These are phyloP conservation scores for Saccharomycopsis javanensis DNA, from an alignment of 805 yeast species.

Conservation along the genomic window DNA sequence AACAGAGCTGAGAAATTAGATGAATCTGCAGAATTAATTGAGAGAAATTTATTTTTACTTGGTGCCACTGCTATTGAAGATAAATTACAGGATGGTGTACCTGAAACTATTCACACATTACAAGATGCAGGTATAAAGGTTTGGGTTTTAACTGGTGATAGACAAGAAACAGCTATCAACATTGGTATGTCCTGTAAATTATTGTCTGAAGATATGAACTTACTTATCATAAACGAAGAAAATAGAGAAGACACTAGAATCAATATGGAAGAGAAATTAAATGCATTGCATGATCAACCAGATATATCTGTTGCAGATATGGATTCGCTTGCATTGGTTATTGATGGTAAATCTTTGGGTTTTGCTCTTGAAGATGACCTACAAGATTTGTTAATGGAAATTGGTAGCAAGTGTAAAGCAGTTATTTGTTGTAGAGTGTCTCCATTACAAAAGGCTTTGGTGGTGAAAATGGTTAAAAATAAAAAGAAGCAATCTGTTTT, in stretches of 20 bases:
- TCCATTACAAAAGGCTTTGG: slow-evolving; percentile 93
- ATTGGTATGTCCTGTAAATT: slow-evolving; percentile 97
- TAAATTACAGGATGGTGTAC: slow-evolving; percentile 95
- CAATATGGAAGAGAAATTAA: slow-evolving; percentile 65
- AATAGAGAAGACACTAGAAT: slow-evolving; percentile 63
- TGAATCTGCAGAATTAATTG: slow-evolving; percentile 83
- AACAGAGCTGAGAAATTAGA: slow-evolving; percentile 71
- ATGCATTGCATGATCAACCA: slow-evolving; percentile 55
- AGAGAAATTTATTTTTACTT: slow-evolving; percentile 61
- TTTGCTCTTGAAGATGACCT: slow-evolving; percentile 76
- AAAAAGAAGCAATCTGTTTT: slow-evolving; percentile 61
- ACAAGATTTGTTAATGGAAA: slow-evolving; percentile 66
- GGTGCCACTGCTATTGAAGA: slow-evolving; percentile 99
- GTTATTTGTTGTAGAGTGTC: slow-evolving; percentile 98
- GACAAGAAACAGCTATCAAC: slow-evolving; percentile 97
- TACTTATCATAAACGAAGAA: slow-evolving; percentile 82
- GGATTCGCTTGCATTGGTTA: slow-evolving; percentile 76
- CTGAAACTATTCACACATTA: slow-evolving; percentile 89
- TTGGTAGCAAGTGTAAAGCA: slow-evolving; percentile 85
- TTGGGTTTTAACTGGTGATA: slow-evolving; percentile 97
- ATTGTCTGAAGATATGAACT: slow-evolving; percentile 90
- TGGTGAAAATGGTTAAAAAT: slow-evolving; percentile 86
- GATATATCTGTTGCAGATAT: slow-evolving; percentile 58
- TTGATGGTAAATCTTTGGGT: slow-evolving; percentile 87
- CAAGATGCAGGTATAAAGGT: slow-evolving; percentile 96